A percentile compares a stretch with the other conserved stretches of the same genome.
phyloP scores from a whole-genome alignment of 2,329 filamentous ascomycete species.

The Botryotinia convoluta region DNA sequence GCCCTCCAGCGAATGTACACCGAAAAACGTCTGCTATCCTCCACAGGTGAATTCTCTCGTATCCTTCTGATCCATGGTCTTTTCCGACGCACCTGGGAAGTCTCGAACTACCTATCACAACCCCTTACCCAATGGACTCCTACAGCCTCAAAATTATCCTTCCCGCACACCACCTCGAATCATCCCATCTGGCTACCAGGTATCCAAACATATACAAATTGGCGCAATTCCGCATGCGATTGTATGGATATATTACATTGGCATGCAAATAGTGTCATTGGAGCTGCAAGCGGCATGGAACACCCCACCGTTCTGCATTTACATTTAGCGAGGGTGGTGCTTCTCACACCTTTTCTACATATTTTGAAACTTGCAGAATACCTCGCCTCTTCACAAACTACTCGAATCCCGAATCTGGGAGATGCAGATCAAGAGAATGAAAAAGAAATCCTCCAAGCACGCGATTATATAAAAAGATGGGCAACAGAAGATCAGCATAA shows the following conservation, averaged over 20 bases:
- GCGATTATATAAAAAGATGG: slow-evolving; percentile 46
- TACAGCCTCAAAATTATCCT: background rate
- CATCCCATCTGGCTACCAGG: background rate
- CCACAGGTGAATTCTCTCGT: slow-evolving; percentile 49
- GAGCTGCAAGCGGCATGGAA: slow-evolving; percentile 42
- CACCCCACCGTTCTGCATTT: slow-evolving; percentile 42
- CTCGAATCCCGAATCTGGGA: background rate
- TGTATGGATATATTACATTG: slow-evolving; percentile 46
- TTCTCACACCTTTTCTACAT: slow-evolving; percentile 40
- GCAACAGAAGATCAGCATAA: slow-evolving; percentile 52
- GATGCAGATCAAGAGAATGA: background rate
- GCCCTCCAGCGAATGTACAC: slow-evolving; percentile 48
- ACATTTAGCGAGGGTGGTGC: slow-evolving; percentile 37
- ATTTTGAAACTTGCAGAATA: slow-evolving; percentile 28
- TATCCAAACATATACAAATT: slow-evolving; percentile 42
- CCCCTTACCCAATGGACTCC: slow-evolving; percentile 6
- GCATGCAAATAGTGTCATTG: slow-evolving; percentile 44
- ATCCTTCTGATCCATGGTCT: slow-evolving; percentile 50
- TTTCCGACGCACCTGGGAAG: slow-evolving; percentile 49
- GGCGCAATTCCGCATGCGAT: slow-evolving; percentile 45
- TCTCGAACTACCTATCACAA: slow-evolving; percentile 41
- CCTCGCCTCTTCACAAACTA: slow-evolving; percentile 9
- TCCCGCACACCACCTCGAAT: background rate
- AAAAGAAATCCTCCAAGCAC: slow-evolving; percentile 32
- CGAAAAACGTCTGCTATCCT: slow-evolving; percentile 46